phyloP scores from a whole-genome alignment of 148 eudicot genomes.

The Talinum fruticosum region DNA sequence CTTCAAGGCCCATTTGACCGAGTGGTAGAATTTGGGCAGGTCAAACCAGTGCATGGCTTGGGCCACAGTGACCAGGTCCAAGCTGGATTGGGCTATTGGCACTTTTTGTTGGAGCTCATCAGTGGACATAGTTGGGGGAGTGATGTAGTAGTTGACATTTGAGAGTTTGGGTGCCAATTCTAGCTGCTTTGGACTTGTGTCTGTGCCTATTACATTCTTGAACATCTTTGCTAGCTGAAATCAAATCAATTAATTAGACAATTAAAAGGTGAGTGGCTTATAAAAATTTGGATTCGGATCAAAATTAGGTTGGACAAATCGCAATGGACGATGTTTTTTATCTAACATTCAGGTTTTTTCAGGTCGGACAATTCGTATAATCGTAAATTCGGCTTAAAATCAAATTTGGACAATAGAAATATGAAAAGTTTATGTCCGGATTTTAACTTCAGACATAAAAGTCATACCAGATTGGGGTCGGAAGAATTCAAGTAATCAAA shows the following conservation, averaged over 20 bases:
- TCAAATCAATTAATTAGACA: not conserved
- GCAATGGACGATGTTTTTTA: no score
- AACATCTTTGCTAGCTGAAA: conserved; percentile 50
- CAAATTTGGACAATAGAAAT: no score
- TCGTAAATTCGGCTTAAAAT: no score
- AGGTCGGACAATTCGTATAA: no score
- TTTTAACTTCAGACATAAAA: no score
- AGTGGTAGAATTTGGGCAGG: conserved; percentile 48
- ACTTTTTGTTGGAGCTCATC: conserved; percentile 30
- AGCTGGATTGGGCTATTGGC: conserved; percentile 31
- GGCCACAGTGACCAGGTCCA: conserved; percentile 63
- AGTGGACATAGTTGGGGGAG: conserved; percentile 41
- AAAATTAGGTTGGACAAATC: no score
- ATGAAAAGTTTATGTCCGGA: no score
- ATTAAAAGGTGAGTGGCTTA: no score
- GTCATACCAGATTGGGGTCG: no score
- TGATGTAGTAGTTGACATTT: conserved; percentile 58
- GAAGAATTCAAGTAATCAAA: no score
- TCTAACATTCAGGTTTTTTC: no score
- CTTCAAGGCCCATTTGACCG: conserved; percentile 51
- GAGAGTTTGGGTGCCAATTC: conserved; percentile 63
- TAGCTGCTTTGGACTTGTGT: conserved; percentile 72
- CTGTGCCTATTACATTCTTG: conserved; percentile 76
- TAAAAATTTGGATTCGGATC: no score
- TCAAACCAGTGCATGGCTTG: conserved; percentile 89